phyloP scores from a whole-genome alignment of 2,329 filamentous ascomycete genomes.

The Parascedosporium putredinis region DNA sequence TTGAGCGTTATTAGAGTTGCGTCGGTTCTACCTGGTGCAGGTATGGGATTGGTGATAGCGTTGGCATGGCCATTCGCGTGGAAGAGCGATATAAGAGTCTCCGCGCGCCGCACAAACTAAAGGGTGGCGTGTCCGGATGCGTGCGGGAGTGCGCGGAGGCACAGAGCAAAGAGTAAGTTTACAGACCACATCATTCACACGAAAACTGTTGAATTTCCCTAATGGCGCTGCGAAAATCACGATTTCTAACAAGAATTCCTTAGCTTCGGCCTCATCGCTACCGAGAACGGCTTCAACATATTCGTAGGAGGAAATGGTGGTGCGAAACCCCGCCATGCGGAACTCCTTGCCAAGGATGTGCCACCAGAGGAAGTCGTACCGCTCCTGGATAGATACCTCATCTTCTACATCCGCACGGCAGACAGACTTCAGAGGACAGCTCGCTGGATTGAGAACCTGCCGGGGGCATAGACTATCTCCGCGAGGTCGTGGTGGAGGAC shows the following conservation, averaged over 20 bases:
- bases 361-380: slow-evolving; percentile 71
- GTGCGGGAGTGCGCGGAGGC: slow-evolving; percentile 91
- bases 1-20: slow-evolving; percentile 55
- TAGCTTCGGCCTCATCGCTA: slow-evolving; percentile 79
- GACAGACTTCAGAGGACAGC: slow-evolving; percentile 85
- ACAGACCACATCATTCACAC: background rate
- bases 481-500: slow-evolving; percentile 74
- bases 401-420: slow-evolving; percentile 88
- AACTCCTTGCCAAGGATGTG: slow-evolving; percentile 78
- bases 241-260: background rate
- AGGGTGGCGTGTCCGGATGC: slow-evolving; percentile 81
- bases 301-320: slow-evolving; percentile 86
- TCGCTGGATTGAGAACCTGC: slow-evolving; percentile 74
- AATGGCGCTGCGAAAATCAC: background rate
- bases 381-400: slow-evolving; percentile 78
- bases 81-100: slow-evolving; percentile 91
- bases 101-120: slow-evolving; percentile 81
- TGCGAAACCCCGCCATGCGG: slow-evolving; percentile 70
- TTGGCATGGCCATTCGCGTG: slow-evolving; percentile 78
- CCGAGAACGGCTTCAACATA: slow-evolving; percentile 88
- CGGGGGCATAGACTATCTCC: slow-evolving; percentile 78
- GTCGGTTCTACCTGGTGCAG: slow-evolving; percentile 88
- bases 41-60: slow-evolving; percentile 79
- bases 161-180: slow-evolving; percentile 72
- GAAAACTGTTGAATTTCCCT: background rate